Percentiles rank a stretch among this genome's conserved stretches.
Conservation (phyloP, 2,329 filamentous ascomycete species). For the Pleurostoma richardsiae region DNA sequence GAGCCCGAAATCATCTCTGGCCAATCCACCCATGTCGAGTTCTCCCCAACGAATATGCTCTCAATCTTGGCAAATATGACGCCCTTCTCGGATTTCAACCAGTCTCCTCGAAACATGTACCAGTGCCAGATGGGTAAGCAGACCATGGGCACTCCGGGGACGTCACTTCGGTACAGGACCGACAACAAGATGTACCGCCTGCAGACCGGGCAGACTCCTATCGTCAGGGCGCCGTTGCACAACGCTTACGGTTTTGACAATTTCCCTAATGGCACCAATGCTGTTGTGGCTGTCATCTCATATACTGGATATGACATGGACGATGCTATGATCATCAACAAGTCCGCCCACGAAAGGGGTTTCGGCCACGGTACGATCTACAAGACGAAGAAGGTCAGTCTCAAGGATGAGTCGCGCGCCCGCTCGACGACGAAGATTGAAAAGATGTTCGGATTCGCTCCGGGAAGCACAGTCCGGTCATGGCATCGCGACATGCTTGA, state of each 20-base stretch:
- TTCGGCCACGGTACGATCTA: constrained; percentile 96
- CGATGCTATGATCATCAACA: constrained; percentile 99
- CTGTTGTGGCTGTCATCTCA: constrained; percentile 93
- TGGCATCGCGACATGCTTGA: constrained; percentile 71
- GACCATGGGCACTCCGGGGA: constrained; percentile 94
- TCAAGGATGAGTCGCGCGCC: constrained; percentile 72
- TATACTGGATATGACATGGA: constrained; percentile 99
- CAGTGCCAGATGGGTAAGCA: constrained; percentile 99
- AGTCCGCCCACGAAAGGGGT: constrained; percentile 90
- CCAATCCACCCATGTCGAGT: constrained; percentile 88
- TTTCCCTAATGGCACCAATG: constrained; percentile 94
- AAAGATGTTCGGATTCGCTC: constrained; percentile 89
- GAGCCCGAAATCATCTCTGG: constrained; percentile 83
- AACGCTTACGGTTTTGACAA: constrained; percentile 97
- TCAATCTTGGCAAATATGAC: constrained; percentile 99
- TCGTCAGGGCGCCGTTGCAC: constrained; percentile 87
- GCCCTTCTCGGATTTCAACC: constrained; percentile 97
- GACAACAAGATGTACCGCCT: constrained; percentile 97
- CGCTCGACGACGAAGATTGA: constrained; percentile 64
- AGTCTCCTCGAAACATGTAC: constrained; percentile 98
- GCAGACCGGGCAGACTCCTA: constrained; percentile 92
- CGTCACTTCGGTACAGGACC: constrained; percentile 77
- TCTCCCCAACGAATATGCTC: constrained; percentile 90
- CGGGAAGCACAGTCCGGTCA: constrained; percentile 65
- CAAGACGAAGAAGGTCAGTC: constrained; percentile 89